Conservation (phyloP, 1,139 yeast species). For the Yamadazyma triangularis region DNA sequence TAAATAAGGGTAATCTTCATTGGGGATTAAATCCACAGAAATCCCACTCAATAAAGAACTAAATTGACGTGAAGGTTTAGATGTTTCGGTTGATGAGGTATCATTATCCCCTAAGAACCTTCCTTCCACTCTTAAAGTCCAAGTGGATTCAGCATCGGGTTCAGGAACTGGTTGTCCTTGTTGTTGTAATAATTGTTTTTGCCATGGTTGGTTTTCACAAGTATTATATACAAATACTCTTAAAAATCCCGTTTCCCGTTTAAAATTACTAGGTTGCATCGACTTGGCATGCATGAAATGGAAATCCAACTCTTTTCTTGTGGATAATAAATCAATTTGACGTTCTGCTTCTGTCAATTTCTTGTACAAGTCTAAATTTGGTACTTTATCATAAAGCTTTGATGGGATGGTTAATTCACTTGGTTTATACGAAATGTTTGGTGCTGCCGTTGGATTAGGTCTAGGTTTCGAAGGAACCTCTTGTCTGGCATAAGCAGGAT, state of each 20-base stretch:
- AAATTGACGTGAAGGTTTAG: no score
- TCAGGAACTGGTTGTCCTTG: conserved; percentile 16
- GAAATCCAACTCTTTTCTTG: conserved; percentile 79
- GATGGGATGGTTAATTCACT: conserved; percentile 68
- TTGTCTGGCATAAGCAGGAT: neutral
- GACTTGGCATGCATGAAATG: conserved; percentile 64
- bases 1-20: conserved; percentile 36
- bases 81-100: no score
- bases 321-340: conserved; percentile 71
- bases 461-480: conserved; percentile 19
- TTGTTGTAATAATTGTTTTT: conserved; percentile 38
- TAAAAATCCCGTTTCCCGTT: conserved; percentile 51
- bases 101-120: conserved; percentile 51
- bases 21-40: conserved; percentile 65
- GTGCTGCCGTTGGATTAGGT: conserved; percentile 33
- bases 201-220: conserved; percentile 91
- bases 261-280: conserved; percentile 38
- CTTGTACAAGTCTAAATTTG: conserved; percentile 70
- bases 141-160: conserved; percentile 46
- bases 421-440: conserved; percentile 52
- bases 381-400: conserved; percentile 56
- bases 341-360: conserved; percentile 74
- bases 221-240: conserved; percentile 83
- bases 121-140: conserved; percentile 92
- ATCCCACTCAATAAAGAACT: conserved; percentile 80